phyloP scores from a whole-genome alignment of 139 green algal genomes.

The Picochlorum sp. region DNA sequence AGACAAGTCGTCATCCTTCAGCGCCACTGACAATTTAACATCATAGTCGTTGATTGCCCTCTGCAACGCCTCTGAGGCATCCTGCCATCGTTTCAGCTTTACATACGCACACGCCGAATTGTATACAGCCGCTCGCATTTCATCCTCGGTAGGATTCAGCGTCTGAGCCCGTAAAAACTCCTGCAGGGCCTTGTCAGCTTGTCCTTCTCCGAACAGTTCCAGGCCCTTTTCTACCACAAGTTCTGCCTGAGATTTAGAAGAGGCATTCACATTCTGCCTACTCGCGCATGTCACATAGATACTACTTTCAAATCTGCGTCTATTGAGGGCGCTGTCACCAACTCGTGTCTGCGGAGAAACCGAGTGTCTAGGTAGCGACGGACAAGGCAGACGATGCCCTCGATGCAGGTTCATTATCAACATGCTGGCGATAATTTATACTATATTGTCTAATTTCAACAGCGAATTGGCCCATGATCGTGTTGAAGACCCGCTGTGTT shows the following conservation, averaged over 20 bases:
- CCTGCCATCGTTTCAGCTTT: slow-evolving; percentile 65
- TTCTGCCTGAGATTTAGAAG: slow-evolving; percentile 34
- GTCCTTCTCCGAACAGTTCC: slow-evolving; percentile 31
- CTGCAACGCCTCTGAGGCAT: slow-evolving; percentile 58
- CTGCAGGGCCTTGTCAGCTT: slow-evolving; percentile 38
- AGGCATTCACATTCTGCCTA: background rate
- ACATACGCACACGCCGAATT: slow-evolving; percentile 81
- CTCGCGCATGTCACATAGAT: background rate
- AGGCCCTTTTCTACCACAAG: slow-evolving; percentile 51
- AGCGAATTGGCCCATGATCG: too few species aligned
- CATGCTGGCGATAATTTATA: too few species aligned
- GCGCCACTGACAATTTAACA: slow-evolving; percentile 70
- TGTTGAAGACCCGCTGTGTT: too few species aligned
- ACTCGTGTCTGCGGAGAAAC: too few species aligned
- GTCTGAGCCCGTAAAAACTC: slow-evolving; percentile 61
- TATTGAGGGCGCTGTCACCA: too few species aligned
- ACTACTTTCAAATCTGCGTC: background rate
- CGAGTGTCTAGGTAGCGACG: too few species aligned
- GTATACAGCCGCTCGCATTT: slow-evolving; percentile 81
- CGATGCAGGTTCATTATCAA: too few species aligned
- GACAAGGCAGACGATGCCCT: too few species aligned
- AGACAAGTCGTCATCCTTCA: slow-evolving; percentile 70
- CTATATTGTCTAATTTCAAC: too few species aligned
- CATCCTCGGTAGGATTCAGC: slow-evolving; percentile 67
- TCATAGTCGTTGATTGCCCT: slow-evolving; percentile 71